Evolutionary conservation across 352 stramenopile genomes (phyloP).

Genomic region (Phytopythium oedochilum): DNA sequence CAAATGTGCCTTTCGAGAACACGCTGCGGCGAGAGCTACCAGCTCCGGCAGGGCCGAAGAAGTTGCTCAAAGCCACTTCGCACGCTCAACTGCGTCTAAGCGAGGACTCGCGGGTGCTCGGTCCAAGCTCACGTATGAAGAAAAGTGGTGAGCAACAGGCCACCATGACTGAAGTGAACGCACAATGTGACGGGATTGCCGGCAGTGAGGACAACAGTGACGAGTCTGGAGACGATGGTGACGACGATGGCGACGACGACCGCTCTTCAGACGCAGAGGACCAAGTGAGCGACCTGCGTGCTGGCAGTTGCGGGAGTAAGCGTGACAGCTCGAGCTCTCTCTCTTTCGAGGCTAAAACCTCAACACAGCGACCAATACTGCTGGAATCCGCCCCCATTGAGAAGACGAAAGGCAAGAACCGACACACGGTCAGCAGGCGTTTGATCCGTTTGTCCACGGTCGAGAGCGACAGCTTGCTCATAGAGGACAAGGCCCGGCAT

Average conservation of each 20-base stretch:
- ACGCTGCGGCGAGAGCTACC: constrained; percentile 5
- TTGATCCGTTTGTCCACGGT: neutral
- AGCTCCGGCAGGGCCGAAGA: neutral
- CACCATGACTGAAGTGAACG: neutral
- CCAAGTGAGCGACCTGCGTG: neutral
- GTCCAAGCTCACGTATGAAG: too few species aligned
- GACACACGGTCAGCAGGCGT: neutral
- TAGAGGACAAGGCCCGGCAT: neutral
- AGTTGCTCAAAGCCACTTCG: neutral
- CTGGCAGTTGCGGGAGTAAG: too few species aligned
- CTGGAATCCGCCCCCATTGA: too few species aligned
- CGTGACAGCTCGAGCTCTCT: neutral
- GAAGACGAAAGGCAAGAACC: neutral
- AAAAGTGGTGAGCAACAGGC: too few species aligned
- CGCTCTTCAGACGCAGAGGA: neutral
- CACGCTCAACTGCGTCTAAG: neutral
- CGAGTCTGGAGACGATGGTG: neutral
- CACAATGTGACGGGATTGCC: neutral
- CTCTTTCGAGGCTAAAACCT: too few species aligned
- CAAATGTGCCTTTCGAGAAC: constrained; percentile 7
- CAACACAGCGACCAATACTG: too few species aligned
- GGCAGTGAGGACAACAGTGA: neutral
- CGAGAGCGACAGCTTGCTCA: neutral
- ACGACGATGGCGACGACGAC: neutral
- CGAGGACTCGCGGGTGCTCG: neutral